These are phyloP conservation scores for Phanerochaete carnosa DNA, from an alignment of 768 basidiomycete species.

Conservation along the genomic window DNA sequence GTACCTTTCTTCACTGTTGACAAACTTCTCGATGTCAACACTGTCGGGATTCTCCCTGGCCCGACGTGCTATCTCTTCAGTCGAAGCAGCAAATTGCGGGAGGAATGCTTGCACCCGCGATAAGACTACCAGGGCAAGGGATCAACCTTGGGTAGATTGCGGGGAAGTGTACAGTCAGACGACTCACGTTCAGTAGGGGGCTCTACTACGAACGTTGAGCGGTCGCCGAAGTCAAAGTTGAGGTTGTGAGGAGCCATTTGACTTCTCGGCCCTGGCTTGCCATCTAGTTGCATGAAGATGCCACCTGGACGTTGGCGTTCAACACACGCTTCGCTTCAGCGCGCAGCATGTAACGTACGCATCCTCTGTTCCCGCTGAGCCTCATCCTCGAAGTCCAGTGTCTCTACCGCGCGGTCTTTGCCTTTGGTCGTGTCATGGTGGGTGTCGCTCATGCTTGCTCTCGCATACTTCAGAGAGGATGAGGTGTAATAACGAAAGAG, in stretches of 20 bases:
- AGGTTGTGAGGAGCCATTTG: background rate
- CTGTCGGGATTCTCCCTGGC: constrained; percentile 47
- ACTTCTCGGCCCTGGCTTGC: background rate
- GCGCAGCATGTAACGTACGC: constrained; percentile 14
- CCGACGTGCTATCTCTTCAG: constrained; percentile 47
- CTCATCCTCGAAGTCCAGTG: constrained; percentile 15
- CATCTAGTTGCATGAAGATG: constrained; percentile 15
- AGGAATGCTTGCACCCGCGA: constrained; percentile 66
- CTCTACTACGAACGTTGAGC: constrained; percentile 17
- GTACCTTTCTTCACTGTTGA: constrained; percentile 26
- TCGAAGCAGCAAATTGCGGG: constrained; percentile 63
- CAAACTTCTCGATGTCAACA: constrained; percentile 68
- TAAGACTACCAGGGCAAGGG: constrained; percentile 42
- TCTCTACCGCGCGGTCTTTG: constrained; percentile 7
- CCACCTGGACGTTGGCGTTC: constrained; percentile 7
- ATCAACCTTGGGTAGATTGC: background rate
- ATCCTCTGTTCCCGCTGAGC: constrained; percentile 13
- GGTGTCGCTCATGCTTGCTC: constrained; percentile 12
- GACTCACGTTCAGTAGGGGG: constrained; percentile 19
- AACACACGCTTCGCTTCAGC: background rate
- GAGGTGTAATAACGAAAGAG: background rate
- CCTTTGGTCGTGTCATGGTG: constrained; percentile 5
- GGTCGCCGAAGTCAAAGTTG: constrained; percentile 21
- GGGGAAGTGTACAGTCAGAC: background rate
- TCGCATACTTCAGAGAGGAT: constrained; percentile 10